Evolutionary conservation across 805 yeast genomes (phyloP).

Genomic region (Candida coquimbonensis): DNA sequence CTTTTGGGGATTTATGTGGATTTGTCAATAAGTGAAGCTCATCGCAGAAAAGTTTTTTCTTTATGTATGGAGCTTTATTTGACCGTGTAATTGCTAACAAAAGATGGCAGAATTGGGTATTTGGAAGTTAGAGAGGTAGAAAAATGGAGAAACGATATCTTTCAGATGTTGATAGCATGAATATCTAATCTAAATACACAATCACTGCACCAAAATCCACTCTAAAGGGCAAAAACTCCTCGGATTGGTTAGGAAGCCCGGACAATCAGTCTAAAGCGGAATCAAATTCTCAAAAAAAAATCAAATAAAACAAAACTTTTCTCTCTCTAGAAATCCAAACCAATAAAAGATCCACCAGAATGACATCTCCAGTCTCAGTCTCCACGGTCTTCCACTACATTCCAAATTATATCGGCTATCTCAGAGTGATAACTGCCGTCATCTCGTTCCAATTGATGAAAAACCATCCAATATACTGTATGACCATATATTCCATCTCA

Average conservation of each 20-base stretch:
- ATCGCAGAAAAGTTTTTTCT: conserved; percentile 2
- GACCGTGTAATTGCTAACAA: not conserved
- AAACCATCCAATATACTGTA: conserved; percentile 73
- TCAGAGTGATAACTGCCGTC: conserved; percentile 75
- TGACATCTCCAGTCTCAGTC: conserved; percentile 27
- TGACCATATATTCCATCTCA: conserved; percentile 72
- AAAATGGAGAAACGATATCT: not conserved
- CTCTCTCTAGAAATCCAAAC: too few species aligned
- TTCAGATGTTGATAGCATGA: not conserved
- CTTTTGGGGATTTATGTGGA: not conserved
- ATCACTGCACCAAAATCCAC: too few species aligned
- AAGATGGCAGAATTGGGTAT: not conserved
- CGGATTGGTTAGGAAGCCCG: too few species aligned
- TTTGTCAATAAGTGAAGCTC: conserved; percentile 2
- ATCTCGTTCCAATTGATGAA: conserved; percentile 78
- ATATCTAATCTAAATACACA: too few species aligned
- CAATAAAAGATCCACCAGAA: not conserved
- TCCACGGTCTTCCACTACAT: conserved; percentile 65
- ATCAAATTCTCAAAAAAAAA: too few species aligned
- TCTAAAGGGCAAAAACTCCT: too few species aligned
- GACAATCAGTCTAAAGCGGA: too few species aligned
- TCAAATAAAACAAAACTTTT: too few species aligned
- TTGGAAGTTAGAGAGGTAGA: not conserved
- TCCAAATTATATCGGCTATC: conserved; percentile 88
- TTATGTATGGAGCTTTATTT: not conserved